A percentile compares a stretch with the other conserved stretches of the same genome.
phyloP scores from a whole-genome alignment of 202 grass and related monocot species.

The Panicum hallii region DNA sequence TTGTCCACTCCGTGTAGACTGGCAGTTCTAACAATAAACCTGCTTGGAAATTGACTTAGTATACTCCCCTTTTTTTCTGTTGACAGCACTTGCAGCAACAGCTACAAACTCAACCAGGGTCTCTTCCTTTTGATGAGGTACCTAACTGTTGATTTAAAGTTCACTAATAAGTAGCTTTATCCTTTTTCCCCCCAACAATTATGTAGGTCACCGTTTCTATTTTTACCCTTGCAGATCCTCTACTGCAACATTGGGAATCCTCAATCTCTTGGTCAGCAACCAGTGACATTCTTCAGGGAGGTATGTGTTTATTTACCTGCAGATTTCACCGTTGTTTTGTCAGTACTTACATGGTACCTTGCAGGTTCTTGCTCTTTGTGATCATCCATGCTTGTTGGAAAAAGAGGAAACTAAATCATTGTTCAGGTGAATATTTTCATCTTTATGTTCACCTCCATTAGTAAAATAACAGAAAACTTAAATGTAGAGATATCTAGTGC shows the following conservation, averaged over 20 bases:
- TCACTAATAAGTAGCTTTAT: conserved; percentile 25
- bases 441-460: conserved; percentile 28
- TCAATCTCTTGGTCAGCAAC: conserved; percentile 92
- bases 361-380: conserved; percentile 96
- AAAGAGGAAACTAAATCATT: conserved; percentile 68
- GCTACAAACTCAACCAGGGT: conserved; percentile 67
- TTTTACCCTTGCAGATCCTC: conserved; percentile 66
- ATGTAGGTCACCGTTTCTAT: conserved; percentile 31
- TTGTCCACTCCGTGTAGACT: neutral
- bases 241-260: conserved; percentile 98
- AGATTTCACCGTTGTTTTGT: conserved; percentile 21
- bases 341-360: conserved; percentile 41
- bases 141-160: conserved; percentile 18
- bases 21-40: conserved; percentile 16
- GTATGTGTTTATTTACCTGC: conserved; percentile 52
- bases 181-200: neutral
- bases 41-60: conserved; percentile 37
- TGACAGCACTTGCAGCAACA: conserved; percentile 83
- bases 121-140: conserved; percentile 94
- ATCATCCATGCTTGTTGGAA: conserved; percentile 83
- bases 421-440: conserved; percentile 73
- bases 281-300: conserved; percentile 96
- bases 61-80: neutral
- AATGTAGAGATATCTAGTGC: neutral
- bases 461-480: conserved; percentile 22